phyloP scores from a whole-genome alignment of 306 rosid genomes.

The Potentilla sterilis region DNA sequence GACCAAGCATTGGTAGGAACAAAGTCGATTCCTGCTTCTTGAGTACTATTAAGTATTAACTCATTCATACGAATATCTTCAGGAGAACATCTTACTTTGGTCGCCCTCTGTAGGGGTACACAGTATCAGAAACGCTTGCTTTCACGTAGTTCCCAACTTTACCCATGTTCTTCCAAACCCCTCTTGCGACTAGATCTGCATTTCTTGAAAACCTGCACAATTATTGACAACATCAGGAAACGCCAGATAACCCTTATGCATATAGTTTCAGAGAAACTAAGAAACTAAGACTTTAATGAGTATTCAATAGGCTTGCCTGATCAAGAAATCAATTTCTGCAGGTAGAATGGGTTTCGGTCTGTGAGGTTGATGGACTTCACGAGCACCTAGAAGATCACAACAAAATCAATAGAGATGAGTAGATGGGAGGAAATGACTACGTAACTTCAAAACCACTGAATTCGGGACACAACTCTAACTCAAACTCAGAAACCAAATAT shows the following conservation, averaged over 20 bases:
- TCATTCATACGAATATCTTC: background rate
- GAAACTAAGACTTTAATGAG: background rate
- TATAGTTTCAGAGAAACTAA: background rate
- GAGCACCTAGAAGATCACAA: constrained; percentile 6
- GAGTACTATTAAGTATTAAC: background rate
- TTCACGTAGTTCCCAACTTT: constrained; percentile 18
- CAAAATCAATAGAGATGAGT: background rate
- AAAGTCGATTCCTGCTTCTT: background rate
- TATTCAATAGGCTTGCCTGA: constrained; percentile 13
- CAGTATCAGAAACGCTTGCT: background rate
- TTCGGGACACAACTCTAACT: background rate
- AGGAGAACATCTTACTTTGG: constrained; percentile 1
- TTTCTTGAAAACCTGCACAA: constrained; percentile 20
- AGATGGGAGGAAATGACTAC: background rate
- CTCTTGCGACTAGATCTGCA: constrained; percentile 22
- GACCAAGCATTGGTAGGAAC: background rate
- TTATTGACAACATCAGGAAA: background rate
- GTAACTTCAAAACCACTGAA: background rate
- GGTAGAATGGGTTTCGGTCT: background rate
- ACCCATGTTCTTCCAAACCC: constrained; percentile 17
- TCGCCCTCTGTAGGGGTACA: constrained; percentile 9
- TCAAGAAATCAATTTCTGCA: constrained; percentile 5
- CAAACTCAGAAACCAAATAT: background rate
- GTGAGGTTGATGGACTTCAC: constrained; percentile 12
- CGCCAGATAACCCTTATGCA: background rate